A percentile compares a stretch with the other conserved stretches of the same genome.
phyloP scores from a whole-genome alignment of 2,329 filamentous ascomycete species.

The Claviceps sp. region DNA sequence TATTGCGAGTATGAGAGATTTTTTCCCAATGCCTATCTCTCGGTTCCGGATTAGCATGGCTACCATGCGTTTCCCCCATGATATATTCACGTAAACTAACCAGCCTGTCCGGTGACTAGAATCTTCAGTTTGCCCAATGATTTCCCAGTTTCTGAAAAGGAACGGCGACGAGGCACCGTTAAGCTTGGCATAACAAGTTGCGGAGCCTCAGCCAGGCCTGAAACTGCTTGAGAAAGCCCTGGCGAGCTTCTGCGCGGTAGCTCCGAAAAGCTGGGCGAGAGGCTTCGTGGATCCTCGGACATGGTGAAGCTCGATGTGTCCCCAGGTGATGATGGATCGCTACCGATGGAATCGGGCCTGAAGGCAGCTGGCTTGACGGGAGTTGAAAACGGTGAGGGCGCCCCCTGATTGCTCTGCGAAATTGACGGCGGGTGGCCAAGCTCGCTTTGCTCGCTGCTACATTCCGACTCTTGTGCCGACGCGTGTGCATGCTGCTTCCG shows the following conservation, averaged over 20 bases:
- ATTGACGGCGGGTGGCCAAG: slow-evolving; percentile 1
- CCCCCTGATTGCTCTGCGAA: slow-evolving; percentile 7
- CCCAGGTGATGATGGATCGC: slow-evolving; percentile 37
- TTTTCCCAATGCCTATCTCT: slow-evolving; percentile 64
- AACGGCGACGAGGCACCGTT: slow-evolving; percentile 73
- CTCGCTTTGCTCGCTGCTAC: neutral
- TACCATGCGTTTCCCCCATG: neutral
- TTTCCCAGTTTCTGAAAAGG: slow-evolving; percentile 81
- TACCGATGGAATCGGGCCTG: slow-evolving; percentile 23
- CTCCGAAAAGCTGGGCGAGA: slow-evolving; percentile 11
- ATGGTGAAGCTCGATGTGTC: slow-evolving; percentile 35
- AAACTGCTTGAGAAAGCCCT: slow-evolving; percentile 8
- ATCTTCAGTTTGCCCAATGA: slow-evolving; percentile 76
- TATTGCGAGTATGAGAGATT: slow-evolving; percentile 77
- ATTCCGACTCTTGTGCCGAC: neutral
- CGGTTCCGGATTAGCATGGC: neutral
- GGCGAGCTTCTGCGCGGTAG: slow-evolving; percentile 9
- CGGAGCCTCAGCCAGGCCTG: slow-evolving; percentile 27
- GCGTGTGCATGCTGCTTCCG: slow-evolving; percentile 11
- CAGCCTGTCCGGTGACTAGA: slow-evolving; percentile 68
- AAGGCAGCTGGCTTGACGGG: slow-evolving; percentile 15
- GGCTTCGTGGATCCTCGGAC: slow-evolving; percentile 18
- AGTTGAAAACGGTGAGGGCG: slow-evolving; percentile 14
- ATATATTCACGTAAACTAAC: slow-evolving; percentile 27
- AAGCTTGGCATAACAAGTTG: slow-evolving; percentile 98